Evolutionary conservation across 805 yeast genomes (phyloP).

Genomic region (Torulaspora quercuum): DNA sequence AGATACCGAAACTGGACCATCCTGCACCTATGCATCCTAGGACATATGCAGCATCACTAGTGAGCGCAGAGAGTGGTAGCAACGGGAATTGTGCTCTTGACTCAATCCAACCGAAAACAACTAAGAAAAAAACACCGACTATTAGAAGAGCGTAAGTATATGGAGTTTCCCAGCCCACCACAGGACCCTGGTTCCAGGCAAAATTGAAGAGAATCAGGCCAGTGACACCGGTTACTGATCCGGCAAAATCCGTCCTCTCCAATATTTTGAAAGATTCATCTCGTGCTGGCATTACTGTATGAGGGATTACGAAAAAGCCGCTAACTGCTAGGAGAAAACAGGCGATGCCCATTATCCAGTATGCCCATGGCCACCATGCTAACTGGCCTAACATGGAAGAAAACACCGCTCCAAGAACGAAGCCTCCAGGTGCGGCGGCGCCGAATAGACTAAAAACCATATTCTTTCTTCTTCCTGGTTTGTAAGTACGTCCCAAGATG

Average conservation of each 20-base stretch:
- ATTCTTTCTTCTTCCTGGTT: conserved; percentile 49
- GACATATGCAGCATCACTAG: conserved; percentile 43
- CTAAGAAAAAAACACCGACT: conserved; percentile 42
- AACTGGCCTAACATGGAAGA: conserved; percentile 43
- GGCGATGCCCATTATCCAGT: conserved; percentile 46
- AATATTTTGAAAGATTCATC: conserved; percentile 5
- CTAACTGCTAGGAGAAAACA: conserved; percentile 34
- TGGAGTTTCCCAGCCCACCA: conserved; percentile 54
- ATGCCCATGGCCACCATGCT: conserved; percentile 62
- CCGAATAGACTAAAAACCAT: conserved; percentile 56
- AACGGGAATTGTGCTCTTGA: conserved; percentile 45
- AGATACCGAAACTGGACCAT: conserved; percentile 67
- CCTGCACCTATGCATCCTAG: conserved; percentile 50
- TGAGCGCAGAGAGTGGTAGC: conserved; percentile 46
- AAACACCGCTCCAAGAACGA: conserved; percentile 52
- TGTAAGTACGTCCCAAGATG: conserved; percentile 45
- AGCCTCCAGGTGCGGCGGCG: conserved; percentile 62
- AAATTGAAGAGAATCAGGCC: conserved; percentile 58
- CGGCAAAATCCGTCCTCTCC: conserved; percentile 40
- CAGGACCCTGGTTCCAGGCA: conserved; percentile 66
- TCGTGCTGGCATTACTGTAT: conserved; percentile 8
- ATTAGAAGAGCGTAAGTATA: conserved; percentile 52
- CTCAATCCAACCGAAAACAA: conserved; percentile 46
- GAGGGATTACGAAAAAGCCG: conserved; percentile 42
- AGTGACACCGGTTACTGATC: conserved; percentile 48